Evolutionary conservation across 176 grass and related monocot genomes (phyloP).

Genomic region (Secale cereale): DNA sequence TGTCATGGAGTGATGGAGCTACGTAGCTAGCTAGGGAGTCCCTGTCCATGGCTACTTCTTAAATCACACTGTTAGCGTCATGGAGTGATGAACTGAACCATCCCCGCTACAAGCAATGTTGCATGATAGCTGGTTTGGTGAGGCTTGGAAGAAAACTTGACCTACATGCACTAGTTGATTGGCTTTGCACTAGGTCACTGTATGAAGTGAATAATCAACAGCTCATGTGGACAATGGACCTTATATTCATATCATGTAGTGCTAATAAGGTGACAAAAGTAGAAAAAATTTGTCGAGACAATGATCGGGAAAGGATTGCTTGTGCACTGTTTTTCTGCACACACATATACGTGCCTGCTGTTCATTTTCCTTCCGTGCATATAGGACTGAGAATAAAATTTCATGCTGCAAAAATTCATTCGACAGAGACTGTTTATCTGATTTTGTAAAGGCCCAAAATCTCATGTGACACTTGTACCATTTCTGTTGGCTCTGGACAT

Average conservation of each 20-base stretch:
- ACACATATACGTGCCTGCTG: background rate
- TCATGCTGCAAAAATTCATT: background rate
- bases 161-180: background rate
- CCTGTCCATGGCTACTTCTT: constrained; percentile 8
- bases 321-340: too few species aligned
- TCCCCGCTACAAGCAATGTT: constrained; percentile 15
- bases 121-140: background rate
- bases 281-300: background rate
- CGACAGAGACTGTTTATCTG: background rate
- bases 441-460: too few species aligned
- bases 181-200: background rate
- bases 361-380: background rate
- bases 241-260: background rate
- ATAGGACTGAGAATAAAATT: background rate
- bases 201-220: constrained; percentile 10
- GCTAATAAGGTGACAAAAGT: background rate
- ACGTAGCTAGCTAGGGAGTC: background rate
- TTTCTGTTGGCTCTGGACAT: constrained; percentile 1
- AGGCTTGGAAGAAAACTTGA: background rate
- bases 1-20: background rate
- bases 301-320: background rate
- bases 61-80: background rate
- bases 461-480: background rate
- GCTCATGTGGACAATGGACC: background rate
- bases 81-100: background rate